phyloP scores from a whole-genome alignment of 306 rosid genomes.

The Styphnolobium japonicum region DNA sequence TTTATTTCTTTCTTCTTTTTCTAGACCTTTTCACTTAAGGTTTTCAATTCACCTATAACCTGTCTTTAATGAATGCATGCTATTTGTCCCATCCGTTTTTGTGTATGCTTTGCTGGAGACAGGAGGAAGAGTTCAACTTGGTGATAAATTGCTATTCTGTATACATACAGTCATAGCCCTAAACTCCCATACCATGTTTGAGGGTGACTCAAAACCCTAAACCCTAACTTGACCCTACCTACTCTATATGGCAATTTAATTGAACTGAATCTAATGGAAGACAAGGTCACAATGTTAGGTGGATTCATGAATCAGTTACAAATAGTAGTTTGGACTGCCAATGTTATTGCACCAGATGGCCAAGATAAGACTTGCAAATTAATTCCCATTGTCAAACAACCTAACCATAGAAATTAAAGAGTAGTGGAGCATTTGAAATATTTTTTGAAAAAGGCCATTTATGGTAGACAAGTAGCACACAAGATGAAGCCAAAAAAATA shows the following conservation, averaged over 20 bases:
- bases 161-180: background rate
- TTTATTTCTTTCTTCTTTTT: background rate
- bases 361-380: background rate
- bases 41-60: background rate
- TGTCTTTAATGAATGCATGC: background rate
- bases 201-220: background rate
- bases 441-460: slow-evolving; percentile 7
- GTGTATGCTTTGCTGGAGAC: background rate
- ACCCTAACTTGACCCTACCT: background rate
- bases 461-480: slow-evolving; percentile 25
- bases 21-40: background rate
- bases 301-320: slow-evolving; percentile 16
- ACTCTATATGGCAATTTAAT: background rate
- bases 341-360: background rate
- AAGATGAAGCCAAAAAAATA: slow-evolving; percentile 25
- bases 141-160: background rate
- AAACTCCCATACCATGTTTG: background rate
- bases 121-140: background rate
- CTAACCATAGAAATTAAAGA: slow-evolving; percentile 4
- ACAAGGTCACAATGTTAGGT: slow-evolving; percentile 2
- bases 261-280: background rate
- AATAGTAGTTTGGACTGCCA: background rate
- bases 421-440: slow-evolving; percentile 13
- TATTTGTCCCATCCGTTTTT: background rate
- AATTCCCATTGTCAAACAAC: slow-evolving; percentile 7